These are phyloP conservation scores for Tulasnella calospora DNA, from an alignment of 768 basidiomycete genomes.

Conservation along the genomic window DNA sequence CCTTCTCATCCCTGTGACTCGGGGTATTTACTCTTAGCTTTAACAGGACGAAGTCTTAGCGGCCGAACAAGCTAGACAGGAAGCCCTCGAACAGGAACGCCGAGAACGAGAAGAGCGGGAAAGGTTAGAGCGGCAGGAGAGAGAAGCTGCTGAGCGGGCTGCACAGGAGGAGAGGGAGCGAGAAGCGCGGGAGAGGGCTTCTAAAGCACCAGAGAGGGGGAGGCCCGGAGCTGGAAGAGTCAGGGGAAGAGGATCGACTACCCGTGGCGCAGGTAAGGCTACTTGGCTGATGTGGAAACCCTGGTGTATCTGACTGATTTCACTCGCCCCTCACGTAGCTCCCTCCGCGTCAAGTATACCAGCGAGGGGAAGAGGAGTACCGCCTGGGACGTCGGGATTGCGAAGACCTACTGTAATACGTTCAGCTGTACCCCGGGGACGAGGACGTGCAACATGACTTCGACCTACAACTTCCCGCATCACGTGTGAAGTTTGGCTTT, in stretches of 20 bases:
- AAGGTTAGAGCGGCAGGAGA: slow-evolving; percentile 18
- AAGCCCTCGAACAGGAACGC: slow-evolving; percentile 22
- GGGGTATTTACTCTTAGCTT: neutral
- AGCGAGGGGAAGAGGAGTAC: neutral
- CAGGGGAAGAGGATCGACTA: slow-evolving; percentile 7
- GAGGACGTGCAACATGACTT: slow-evolving; percentile 7
- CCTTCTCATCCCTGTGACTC: neutral
- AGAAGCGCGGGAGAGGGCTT: slow-evolving; percentile 24
- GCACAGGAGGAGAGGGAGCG: slow-evolving; percentile 20
- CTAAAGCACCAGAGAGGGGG: slow-evolving; percentile 12
- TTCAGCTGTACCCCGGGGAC: slow-evolving; percentile 2
- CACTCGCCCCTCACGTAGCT: neutral
- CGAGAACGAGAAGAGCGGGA: slow-evolving; percentile 26
- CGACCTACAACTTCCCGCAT: slow-evolving; percentile 1
- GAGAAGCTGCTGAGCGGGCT: slow-evolving; percentile 26
- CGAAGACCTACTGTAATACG: slow-evolving; percentile 22
- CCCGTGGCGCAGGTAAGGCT: slow-evolving; percentile 8
- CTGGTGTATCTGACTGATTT: neutral
- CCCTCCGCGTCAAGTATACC: neutral
- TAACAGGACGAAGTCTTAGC: slow-evolving; percentile 24
- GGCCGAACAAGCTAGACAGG: slow-evolving; percentile 6
- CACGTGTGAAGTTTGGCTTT: neutral
- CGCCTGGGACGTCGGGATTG: slow-evolving; percentile 1
- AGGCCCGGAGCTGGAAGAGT: neutral
- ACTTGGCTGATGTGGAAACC: neutral